These are phyloP conservation scores for Puccinellia tenuiflora DNA, from an alignment of 176 grass and related monocot genomes.

Conservation along the genomic window DNA sequence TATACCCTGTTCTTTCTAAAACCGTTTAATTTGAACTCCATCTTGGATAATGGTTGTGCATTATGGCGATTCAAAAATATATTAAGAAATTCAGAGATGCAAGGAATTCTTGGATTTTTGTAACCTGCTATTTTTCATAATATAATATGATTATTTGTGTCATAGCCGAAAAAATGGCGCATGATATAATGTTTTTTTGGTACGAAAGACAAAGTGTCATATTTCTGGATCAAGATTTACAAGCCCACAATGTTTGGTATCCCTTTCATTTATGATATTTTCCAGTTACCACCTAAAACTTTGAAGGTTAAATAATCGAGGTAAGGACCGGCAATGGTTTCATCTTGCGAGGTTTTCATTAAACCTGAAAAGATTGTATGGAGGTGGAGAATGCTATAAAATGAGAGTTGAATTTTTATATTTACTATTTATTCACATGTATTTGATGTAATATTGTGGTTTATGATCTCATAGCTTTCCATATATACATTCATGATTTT, in stretches of 20 bases:
- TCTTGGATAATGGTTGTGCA: not conserved
- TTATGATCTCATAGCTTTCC: not conserved
- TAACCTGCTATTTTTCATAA: not conserved
- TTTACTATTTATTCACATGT: not conserved
- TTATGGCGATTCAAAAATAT: not conserved
- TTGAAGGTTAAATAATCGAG: not conserved
- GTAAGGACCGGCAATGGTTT: not conserved
- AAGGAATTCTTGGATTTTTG: not conserved
- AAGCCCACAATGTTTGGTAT: not conserved
- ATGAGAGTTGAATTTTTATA: not conserved
- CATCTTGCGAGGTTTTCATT: not conserved
- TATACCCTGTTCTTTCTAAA: not conserved
- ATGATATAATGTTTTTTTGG: too few species aligned
- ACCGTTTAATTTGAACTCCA: not conserved
- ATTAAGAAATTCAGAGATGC: not conserved
- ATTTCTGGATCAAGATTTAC: not conserved
- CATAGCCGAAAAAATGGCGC: too few species aligned
- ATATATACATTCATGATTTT: not conserved
- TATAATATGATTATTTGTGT: not conserved
- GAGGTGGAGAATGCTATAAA: too few species aligned
- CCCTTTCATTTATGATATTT: not conserved
- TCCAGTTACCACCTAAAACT: not conserved
- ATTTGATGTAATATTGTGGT: not conserved
- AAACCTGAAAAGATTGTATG: not conserved
- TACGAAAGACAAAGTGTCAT: too few species aligned